phyloP scores from a whole-genome alignment of 495 filamentous ascomycete species.

The Emericellopsis terricola region DNA sequence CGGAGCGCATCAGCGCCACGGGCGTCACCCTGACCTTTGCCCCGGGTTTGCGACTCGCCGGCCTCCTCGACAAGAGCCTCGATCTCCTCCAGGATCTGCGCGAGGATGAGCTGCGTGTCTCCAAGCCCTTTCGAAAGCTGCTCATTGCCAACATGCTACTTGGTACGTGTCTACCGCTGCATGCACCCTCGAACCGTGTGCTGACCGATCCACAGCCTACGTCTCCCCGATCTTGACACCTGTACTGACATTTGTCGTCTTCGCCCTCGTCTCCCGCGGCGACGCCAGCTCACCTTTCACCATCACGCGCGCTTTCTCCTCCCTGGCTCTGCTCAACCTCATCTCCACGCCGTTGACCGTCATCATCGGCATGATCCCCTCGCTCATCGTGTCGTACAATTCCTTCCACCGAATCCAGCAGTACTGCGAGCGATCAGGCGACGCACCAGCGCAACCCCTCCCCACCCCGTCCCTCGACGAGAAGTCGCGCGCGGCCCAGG shows the following conservation, averaged over 20 bases:
- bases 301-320: constrained; percentile 29
- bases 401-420: constrained; percentile 37
- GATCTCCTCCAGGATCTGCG: constrained; percentile 5
- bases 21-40: constrained; percentile 30
- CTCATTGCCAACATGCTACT: not conserved
- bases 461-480: constrained; percentile 13
- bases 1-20: constrained; percentile 24
- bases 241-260: constrained; percentile 31
- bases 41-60: constrained; percentile 23
- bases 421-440: no score
- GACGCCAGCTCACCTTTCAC: constrained; percentile 18
- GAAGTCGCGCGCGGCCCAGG: not conserved
- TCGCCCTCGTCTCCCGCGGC: constrained; percentile 23
- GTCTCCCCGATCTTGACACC: no score
- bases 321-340: constrained; percentile 34
- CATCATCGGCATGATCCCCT: constrained; percentile 31
- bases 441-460: no score
- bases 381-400: constrained; percentile 28
- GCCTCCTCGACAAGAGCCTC: no score
- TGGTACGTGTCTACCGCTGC: no score
- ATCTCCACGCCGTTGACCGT: constrained; percentile 31
- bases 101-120: constrained; percentile 6
- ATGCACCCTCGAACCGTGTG: no score
- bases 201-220: no score
- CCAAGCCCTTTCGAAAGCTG: constrained; percentile 4